Conservation (phyloP, 768 basidiomycete species). For the Lenzites betulinus region DNA sequence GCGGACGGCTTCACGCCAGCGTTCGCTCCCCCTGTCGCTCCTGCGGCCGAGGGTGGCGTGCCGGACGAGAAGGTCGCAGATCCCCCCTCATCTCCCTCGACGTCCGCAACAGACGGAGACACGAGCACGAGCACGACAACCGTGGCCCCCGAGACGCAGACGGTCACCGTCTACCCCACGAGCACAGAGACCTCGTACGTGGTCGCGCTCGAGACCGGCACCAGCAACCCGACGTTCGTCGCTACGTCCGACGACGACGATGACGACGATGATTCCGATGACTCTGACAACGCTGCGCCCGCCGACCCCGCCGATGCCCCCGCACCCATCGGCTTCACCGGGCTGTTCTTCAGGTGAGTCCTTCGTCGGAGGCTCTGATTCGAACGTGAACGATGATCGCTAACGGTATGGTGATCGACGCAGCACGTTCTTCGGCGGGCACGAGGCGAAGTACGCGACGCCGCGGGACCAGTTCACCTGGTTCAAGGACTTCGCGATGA, state of each 20-base stretch:
- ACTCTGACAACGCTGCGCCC: too few species aligned
- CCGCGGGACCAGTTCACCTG: slow-evolving; percentile 75
- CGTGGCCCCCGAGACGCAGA: slow-evolving; percentile 1
- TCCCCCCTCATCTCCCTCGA: not conserved
- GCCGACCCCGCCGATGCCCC: not conserved
- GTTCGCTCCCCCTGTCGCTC: not conserved
- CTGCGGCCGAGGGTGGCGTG: not conserved
- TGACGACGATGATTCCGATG: too few species aligned
- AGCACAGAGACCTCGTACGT: slow-evolving; percentile 12
- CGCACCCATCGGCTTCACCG: slow-evolving; percentile 40
- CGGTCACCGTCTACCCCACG: slow-evolving; percentile 7
- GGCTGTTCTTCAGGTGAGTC: slow-evolving; percentile 74
- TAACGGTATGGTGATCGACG: too few species aligned
- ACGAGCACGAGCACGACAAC: slow-evolving; percentile 3
- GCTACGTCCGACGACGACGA: not conserved
- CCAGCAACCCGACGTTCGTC: not conserved
- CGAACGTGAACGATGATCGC: too few species aligned
- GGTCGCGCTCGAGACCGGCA: slow-evolving; percentile 13
- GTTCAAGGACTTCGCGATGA: slow-evolving; percentile 70
- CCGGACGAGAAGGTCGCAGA: not conserved
- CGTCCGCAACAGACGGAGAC: not conserved
- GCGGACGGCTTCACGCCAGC: slow-evolving; percentile 1
- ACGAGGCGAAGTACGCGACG: slow-evolving; percentile 63
- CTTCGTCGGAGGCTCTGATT: too few species aligned
- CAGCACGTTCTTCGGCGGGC: slow-evolving; percentile 82